Conservation (phyloP, 1,284 basidiomycete species). For the Irpex rosettiformis region DNA sequence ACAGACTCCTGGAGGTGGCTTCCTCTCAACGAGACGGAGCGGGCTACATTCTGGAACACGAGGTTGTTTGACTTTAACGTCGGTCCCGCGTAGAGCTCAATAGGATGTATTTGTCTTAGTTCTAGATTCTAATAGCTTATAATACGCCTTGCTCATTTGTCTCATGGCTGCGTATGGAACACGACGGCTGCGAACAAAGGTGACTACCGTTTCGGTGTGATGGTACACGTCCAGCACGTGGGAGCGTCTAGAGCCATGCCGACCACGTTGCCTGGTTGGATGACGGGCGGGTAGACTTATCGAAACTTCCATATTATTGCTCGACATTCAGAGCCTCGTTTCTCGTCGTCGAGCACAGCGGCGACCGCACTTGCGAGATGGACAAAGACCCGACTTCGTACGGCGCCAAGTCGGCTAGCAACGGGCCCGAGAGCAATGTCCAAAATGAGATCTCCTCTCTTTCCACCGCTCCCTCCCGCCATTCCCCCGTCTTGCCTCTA, state of each 20-base stretch:
- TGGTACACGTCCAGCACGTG: slow-evolving; percentile 23
- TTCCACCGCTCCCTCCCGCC: slow-evolving; percentile 28
- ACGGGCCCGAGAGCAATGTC: slow-evolving; percentile 22
- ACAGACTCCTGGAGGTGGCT: slow-evolving; percentile 40
- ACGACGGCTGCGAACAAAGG: background rate
- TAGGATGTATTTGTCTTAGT: background rate
- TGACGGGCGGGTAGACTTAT: slow-evolving; percentile 16
- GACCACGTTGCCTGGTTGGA: slow-evolving; percentile 19
- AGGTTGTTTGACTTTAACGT: slow-evolving; percentile 14
- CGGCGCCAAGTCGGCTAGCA: slow-evolving; percentile 21
- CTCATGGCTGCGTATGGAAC: background rate
- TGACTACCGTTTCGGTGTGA: background rate
- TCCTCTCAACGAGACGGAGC: slow-evolving; percentile 34
- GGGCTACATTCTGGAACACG: slow-evolving; percentile 30
- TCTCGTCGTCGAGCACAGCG: slow-evolving; percentile 20
- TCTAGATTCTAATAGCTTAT: background rate
- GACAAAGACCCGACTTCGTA: slow-evolving; percentile 17
- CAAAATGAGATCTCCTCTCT: slow-evolving; percentile 31
- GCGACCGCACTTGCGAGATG: slow-evolving; percentile 19
- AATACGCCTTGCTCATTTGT: background rate
- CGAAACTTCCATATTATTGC: slow-evolving; percentile 18
- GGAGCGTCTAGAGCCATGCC: slow-evolving; percentile 27
- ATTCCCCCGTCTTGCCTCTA: slow-evolving; percentile 45
- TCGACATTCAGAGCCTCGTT: slow-evolving; percentile 3
- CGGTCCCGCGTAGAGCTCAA: background rate